Percentiles rank a stretch among this genome's conserved stretches.
phyloP scores from a whole-genome alignment of 768 basidiomycete species.

The Crassisporium funariophilum region DNA sequence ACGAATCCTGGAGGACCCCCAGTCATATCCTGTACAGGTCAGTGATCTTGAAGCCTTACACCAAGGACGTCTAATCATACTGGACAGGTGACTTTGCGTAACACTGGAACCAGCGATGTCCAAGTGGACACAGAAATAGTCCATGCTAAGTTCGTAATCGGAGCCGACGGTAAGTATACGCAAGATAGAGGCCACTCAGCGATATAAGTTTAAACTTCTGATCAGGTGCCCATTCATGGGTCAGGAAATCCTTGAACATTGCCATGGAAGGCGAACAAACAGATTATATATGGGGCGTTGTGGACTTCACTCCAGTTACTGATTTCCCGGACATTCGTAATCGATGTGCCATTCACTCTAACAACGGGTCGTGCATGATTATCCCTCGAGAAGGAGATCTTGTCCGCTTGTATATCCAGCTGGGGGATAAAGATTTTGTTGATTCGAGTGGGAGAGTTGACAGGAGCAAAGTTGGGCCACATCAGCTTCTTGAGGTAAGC shows the following conservation, averaged over 20 bases:
- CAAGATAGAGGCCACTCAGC: background rate
- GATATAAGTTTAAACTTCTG: constrained; percentile 2
- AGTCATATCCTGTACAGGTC: constrained; percentile 40
- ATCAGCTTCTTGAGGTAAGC: constrained; percentile 54
- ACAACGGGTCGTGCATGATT: constrained; percentile 67
- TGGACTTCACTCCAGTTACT: constrained; percentile 71
- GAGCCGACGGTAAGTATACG: constrained; percentile 60
- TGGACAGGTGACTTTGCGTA: constrained; percentile 46
- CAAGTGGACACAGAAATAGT: constrained; percentile 54
- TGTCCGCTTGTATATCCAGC: constrained; percentile 72
- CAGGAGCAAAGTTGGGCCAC: constrained; percentile 50
- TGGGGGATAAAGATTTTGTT: constrained; percentile 50
- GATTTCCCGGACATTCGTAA: constrained; percentile 80
- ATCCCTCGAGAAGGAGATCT: constrained; percentile 74
- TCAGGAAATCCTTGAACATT: constrained; percentile 66
- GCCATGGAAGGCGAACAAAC: constrained; percentile 78
- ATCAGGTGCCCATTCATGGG: constrained; percentile 82
- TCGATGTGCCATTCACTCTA: constrained; percentile 65
- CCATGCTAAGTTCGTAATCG: constrained; percentile 73
- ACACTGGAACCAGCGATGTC: constrained; percentile 35
- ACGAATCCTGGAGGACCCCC: constrained; percentile 42
- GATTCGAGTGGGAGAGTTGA: constrained; percentile 52
- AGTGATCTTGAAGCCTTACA: constrained; percentile 10
- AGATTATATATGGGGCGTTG: constrained; percentile 83
- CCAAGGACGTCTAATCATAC: background rate